Evolutionary conservation across 1,139 yeast species (phyloP).

Genomic region (Eremothecium sinecaudum): DNA sequence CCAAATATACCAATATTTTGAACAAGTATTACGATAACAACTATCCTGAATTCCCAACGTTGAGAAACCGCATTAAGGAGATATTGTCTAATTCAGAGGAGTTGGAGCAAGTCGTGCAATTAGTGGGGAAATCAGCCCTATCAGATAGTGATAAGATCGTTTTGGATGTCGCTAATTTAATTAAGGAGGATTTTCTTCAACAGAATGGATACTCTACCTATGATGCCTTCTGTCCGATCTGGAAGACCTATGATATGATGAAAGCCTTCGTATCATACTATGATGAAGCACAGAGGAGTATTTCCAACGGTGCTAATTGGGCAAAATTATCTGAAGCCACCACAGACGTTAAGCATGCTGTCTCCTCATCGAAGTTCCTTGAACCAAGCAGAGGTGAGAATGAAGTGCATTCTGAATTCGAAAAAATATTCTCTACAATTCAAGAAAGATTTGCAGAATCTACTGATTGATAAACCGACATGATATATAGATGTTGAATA

Average conservation of each 20-base stretch:
- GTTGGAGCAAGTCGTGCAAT: slow-evolving; percentile 96
- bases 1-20: slow-evolving; percentile 85
- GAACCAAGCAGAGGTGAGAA: slow-evolving; percentile 89
- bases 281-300: slow-evolving; percentile 97
- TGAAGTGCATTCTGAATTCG: slow-evolving; percentile 69
- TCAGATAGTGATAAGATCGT: slow-evolving; percentile 95
- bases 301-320: slow-evolving; percentile 92
- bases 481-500: background rate
- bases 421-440: slow-evolving; percentile 61
- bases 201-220: slow-evolving; percentile 97
- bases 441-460: slow-evolving; percentile 93
- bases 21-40: slow-evolving; percentile 75
- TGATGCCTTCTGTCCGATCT: slow-evolving; percentile 98
- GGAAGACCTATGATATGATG: slow-evolving; percentile 99
- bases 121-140: slow-evolving; percentile 96
- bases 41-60: slow-evolving; percentile 82
- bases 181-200: slow-evolving; percentile 96
- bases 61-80: slow-evolving; percentile 88
- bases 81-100: slow-evolving; percentile 95
- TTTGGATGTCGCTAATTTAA: slow-evolving; percentile 79
- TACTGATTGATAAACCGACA: slow-evolving; percentile 65
- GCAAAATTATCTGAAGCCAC: slow-evolving; percentile 82
- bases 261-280: slow-evolving; percentile 81
- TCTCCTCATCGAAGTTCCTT: slow-evolving; percentile 88
- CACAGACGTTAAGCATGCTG: slow-evolving; percentile 81